Evolutionary conservation across 208 protist species (phyloP).

Genomic region (Leishmania martiniquensis): DNA sequence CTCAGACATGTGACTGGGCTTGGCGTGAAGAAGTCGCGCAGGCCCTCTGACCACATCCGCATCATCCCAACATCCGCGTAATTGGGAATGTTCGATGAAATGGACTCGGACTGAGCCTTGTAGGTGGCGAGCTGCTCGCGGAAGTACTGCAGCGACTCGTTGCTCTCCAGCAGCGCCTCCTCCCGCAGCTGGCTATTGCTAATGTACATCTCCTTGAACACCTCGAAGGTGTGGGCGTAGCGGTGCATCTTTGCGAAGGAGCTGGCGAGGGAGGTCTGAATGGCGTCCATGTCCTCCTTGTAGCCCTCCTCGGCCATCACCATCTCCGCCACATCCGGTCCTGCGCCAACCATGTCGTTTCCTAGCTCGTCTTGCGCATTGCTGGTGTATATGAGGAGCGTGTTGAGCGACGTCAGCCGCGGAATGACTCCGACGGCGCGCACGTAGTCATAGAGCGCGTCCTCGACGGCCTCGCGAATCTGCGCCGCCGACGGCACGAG

Average conservation of each 20-base stretch:
- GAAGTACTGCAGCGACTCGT: slow-evolving; percentile 88
- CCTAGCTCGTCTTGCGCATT: slow-evolving; percentile 73
- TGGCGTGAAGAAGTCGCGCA: slow-evolving; percentile 93
- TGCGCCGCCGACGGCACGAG: slow-evolving; percentile 70
- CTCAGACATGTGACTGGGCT: slow-evolving; percentile 89
- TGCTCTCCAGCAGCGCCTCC: slow-evolving; percentile 50
- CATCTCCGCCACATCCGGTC: slow-evolving; percentile 92
- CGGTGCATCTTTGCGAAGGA: slow-evolving; percentile 83
- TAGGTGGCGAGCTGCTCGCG: slow-evolving; percentile 82
- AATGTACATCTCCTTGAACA: slow-evolving; percentile 90
- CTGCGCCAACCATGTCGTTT: slow-evolving; percentile 54
- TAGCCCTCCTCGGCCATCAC: slow-evolving; percentile 90
- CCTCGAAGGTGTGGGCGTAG: slow-evolving; percentile 84
- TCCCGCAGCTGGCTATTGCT: slow-evolving; percentile 80
- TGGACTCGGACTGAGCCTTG: slow-evolving; percentile 87
- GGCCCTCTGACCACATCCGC: slow-evolving; percentile 72
- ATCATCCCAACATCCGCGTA: slow-evolving; percentile 89
- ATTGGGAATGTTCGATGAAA: slow-evolving; percentile 87
- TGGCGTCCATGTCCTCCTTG: slow-evolving; percentile 69
- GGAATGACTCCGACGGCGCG: slow-evolving; percentile 85
- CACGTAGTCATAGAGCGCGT: slow-evolving; percentile 91
- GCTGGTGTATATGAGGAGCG: slow-evolving; percentile 92
- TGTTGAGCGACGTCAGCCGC: slow-evolving; percentile 81
- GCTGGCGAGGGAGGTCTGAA: slow-evolving; percentile 67
- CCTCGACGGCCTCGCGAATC: slow-evolving; percentile 84